These are phyloP conservation scores for Castanopsis chinensis DNA, from an alignment of 306 rosid species.

Conservation along the genomic window DNA sequence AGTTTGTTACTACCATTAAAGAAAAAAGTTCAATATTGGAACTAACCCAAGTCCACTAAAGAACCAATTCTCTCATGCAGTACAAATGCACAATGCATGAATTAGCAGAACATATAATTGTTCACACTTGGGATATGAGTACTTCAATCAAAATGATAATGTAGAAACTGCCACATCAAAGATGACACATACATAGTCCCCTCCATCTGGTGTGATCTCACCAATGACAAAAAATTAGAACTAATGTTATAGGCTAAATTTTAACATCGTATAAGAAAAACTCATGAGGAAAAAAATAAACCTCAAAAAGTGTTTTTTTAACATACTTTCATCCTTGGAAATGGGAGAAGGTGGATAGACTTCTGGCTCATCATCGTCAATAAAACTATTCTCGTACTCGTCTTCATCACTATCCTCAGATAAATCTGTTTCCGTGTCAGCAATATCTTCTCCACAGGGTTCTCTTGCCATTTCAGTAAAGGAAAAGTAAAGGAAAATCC, in stretches of 20 bases:
- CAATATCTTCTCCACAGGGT: slow-evolving; percentile 87
- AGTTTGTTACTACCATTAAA: too few relatives aligned
- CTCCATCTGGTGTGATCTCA: neutral
- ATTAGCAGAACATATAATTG: too few relatives aligned
- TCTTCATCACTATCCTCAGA: slow-evolving; percentile 62
- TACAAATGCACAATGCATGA: too few relatives aligned
- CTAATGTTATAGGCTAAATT: neutral
- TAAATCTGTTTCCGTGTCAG: slow-evolving; percentile 64
- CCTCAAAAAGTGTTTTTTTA: neutral
- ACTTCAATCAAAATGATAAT: neutral
- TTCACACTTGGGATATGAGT: neutral
- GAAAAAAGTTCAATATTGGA: too few relatives aligned
- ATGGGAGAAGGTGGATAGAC: slow-evolving; percentile 45
- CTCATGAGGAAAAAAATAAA: neutral
- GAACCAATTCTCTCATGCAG: too few relatives aligned
- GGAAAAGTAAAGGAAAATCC: slow-evolving; percentile 24
- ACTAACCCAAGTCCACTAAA: too few relatives aligned
- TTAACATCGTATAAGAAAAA: neutral
- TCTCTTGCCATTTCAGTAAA: slow-evolving; percentile 56
- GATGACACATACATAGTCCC: neutral
- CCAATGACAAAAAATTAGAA: neutral
- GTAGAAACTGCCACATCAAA: neutral
- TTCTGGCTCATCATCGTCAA: slow-evolving; percentile 49
- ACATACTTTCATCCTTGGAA: slow-evolving; percentile 44
- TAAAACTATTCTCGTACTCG: slow-evolving; percentile 75